These are phyloP conservation scores for Urtica urens DNA, from an alignment of 306 rosid genomes.

Conservation along the genomic window DNA sequence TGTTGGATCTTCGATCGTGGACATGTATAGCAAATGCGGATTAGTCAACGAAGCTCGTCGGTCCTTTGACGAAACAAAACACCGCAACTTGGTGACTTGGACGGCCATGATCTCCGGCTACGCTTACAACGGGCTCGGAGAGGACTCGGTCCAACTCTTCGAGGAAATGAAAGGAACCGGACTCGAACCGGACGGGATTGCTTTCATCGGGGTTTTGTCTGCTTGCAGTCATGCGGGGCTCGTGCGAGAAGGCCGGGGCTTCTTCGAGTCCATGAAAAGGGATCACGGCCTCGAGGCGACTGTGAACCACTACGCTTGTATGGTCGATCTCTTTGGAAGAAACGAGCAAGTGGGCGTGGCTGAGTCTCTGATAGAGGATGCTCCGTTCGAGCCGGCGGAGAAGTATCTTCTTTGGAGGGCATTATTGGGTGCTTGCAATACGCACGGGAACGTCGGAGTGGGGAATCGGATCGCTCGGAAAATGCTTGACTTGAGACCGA, in stretches of 20 bases:
- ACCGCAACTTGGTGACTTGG: slow-evolving; percentile 32
- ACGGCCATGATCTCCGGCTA: slow-evolving; percentile 41
- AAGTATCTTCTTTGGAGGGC: slow-evolving; percentile 38
- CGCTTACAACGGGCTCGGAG: slow-evolving; percentile 36
- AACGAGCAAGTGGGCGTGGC: slow-evolving; percentile 32
- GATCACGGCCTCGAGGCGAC: slow-evolving; percentile 20
- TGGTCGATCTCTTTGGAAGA: slow-evolving; percentile 36
- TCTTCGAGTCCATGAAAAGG: slow-evolving; percentile 28
- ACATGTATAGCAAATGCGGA: slow-evolving; percentile 42
- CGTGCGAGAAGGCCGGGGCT: slow-evolving; percentile 28
- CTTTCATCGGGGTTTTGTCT: slow-evolving; percentile 37
- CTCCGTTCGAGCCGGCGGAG: slow-evolving; percentile 23
- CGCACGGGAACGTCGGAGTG: slow-evolving; percentile 29
- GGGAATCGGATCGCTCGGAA: slow-evolving; percentile 29
- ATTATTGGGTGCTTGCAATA: slow-evolving; percentile 32
- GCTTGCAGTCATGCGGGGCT: slow-evolving; percentile 41
- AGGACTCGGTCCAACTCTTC: slow-evolving; percentile 31
- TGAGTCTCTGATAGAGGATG: slow-evolving; percentile 22
- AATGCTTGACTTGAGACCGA: slow-evolving; percentile 21
- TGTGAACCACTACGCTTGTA: slow-evolving; percentile 34
- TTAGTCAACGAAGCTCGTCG: slow-evolving; percentile 25
- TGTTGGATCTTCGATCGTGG: slow-evolving; percentile 31
- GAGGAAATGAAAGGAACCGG: slow-evolving; percentile 25
- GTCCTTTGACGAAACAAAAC: slow-evolving; percentile 20
- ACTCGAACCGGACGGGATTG: slow-evolving; percentile 29